A percentile compares a stretch with the other conserved stretches of the same genome.
These are phyloP conservation scores for Coemansia sp. DNA, from an alignment of 192 early-diverging fungal species.

Conservation along the genomic window DNA sequence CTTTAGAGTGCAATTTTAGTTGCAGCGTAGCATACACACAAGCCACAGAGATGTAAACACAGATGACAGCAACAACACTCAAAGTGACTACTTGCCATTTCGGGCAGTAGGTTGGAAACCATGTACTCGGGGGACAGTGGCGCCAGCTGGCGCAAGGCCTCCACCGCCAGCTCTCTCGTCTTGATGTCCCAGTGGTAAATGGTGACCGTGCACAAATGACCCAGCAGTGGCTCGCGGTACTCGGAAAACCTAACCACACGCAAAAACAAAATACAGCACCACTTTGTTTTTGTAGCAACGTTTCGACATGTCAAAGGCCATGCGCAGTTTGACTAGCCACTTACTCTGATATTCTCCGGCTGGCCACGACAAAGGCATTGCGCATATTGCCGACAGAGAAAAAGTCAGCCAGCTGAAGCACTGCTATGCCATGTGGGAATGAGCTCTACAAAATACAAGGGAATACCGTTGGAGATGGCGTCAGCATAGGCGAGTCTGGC, in stretches of 20 bases:
- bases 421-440: constrained; percentile 92
- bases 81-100: constrained; percentile 49
- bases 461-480: neutral
- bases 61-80: neutral
- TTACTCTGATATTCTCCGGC: constrained; percentile 65
- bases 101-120: constrained; percentile 54
- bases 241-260: constrained; percentile 54
- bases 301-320: constrained; percentile 16
- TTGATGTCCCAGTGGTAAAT: constrained; percentile 84
- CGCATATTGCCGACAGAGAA: constrained; percentile 84
- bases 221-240: constrained; percentile 71
- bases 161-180: constrained; percentile 74
- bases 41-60: too few relatives aligned
- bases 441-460: constrained; percentile 56
- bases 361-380: constrained; percentile 70
- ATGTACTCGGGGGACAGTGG: constrained; percentile 59
- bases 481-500: neutral
- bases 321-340: neutral
- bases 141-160: constrained; percentile 66
- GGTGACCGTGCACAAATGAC: constrained; percentile 65
- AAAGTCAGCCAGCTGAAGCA: constrained; percentile 90
- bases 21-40: too few relatives aligned
- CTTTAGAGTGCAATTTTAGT: neutral
- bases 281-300: neutral
- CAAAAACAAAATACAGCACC: constrained; percentile 28